Percentiles rank a stretch among this genome's conserved stretches.
Evolutionary conservation across 495 filamentous ascomycete species (phyloP).

Genomic region (Clavariopsis aquatica): DNA sequence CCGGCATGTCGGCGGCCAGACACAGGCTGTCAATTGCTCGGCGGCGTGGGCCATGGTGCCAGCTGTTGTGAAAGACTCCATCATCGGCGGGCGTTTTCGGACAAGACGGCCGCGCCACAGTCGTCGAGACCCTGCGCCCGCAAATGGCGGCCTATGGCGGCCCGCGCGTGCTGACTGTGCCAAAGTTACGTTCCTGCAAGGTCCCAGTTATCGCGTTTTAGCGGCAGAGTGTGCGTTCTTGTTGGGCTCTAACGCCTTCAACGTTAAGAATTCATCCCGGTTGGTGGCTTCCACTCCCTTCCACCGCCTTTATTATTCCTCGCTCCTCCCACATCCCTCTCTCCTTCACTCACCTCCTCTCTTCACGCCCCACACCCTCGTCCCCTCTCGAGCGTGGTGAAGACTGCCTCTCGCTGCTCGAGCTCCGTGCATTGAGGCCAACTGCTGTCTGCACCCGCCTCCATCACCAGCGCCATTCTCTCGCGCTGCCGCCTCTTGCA

Average conservation of each 20-base stretch:
- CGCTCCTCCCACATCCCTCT: conserved; percentile 21
- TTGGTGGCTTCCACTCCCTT: conserved; percentile 6
- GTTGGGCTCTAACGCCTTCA: conserved; percentile 16
- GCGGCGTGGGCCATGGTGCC: no score
- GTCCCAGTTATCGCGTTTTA: conserved; percentile 5
- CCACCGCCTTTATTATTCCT: conserved; percentile 26
- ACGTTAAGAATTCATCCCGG: conserved; percentile 3
- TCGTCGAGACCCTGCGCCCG: not conserved
- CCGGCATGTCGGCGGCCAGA: not conserved
- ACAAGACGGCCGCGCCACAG: not conserved
- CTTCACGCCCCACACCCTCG: conserved; percentile 11
- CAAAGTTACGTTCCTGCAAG: conserved; percentile 11
- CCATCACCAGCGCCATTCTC: not conserved
- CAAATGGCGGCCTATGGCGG: conserved; percentile 4
- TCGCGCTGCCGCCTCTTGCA: not conserved
- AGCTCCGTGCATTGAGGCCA: conserved; percentile 2
- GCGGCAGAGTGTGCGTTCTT: not conserved
- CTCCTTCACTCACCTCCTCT: conserved; percentile 21
- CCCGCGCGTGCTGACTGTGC: not conserved
- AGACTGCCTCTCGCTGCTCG: not conserved
- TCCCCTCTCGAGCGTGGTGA: conserved; percentile 16
- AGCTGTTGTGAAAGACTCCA: no score
- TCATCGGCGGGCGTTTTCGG: no score
- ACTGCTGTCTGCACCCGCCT: not conserved
- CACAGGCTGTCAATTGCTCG: no score